Base-by-base conservation (phyloP, 2,329 filamentous ascomycete species). In the Fusarium sp. region DNA sequence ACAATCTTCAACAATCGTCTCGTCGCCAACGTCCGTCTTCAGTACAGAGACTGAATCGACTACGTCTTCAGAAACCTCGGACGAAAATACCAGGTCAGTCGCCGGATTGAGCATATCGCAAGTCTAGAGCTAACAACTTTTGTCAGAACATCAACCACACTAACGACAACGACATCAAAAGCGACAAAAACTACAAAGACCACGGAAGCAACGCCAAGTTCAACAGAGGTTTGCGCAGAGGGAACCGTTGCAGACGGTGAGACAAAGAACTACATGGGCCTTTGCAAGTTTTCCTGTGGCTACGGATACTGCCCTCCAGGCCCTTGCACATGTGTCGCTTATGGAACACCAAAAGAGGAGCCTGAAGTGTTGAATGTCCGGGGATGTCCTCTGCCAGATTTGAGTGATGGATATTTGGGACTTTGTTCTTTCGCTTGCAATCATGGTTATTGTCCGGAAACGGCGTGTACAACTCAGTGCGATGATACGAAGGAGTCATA, bases 221-320 rank as follows among this genome's bases (percentile, higher is more conserved):
- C 28, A 31, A 31, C 28, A 31, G 28, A 31, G 10, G 28, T 31
- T 13, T 68, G 63, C 6, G 26, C 33, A 8, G 58, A 56, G 18
- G 65, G 58, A 33, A 58, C 54, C 4, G 62, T 68, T 13, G 65
- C 54, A 11, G 20, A 17, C 6, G 54, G 58, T 13, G 63, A 67
- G 39, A 49, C 65, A 5, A 18, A 56, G 17, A 68, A 63, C 18
- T 64, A 56, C n/a, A 50, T 64, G 5, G 54, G 54, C 1, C 66
- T 67, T 6, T 67, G 66, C 42, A 59, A 53, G 4, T 68, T 68
- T 46, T 45, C n/a, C 9, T 68, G 66, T 18, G 38, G 43, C 4
- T 48, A 68, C 10, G 66, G 63, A 38, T 68, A 68, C 46, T 68
- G 63, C 14, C 66, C 66, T 13, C 45, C 52, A 5, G 64, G 58